These are phyloP conservation scores for Hypoxylon sp. DNA, from an alignment of 2,329 filamentous ascomycete genomes.

Conservation along the genomic window DNA sequence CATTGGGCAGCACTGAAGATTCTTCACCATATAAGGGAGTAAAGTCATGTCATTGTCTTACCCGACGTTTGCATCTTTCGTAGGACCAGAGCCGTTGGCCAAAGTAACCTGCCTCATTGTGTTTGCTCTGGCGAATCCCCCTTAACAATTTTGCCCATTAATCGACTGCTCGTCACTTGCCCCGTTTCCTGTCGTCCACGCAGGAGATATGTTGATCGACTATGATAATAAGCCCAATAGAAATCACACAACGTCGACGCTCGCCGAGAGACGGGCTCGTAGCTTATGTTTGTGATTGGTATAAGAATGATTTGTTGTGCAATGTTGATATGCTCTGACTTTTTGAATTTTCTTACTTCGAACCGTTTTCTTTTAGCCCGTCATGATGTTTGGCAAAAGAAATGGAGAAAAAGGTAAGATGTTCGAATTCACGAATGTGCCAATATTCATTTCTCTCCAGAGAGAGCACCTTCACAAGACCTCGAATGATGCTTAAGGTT, in stretches of 20 bases:
- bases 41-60: constrained; percentile 50
- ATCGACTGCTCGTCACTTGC: constrained; percentile 33
- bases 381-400: neutral
- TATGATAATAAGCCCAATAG: constrained; percentile 13
- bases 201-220: constrained; percentile 23
- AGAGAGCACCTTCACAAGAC: neutral
- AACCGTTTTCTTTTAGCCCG: neutral
- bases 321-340: constrained; percentile 3
- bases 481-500: constrained; percentile 12
- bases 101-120: constrained; percentile 44
- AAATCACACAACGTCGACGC: constrained; percentile 26
- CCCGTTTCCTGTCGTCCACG: constrained; percentile 29
- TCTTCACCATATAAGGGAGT: constrained; percentile 38
- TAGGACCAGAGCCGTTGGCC: constrained; percentile 49
- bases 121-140: constrained; percentile 46
- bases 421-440: neutral
- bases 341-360: neutral
- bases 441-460: neutral
- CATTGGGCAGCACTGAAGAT: constrained; percentile 32
- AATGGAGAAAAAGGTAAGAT: neutral
- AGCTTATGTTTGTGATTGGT: neutral
- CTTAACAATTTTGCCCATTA: constrained; percentile 18
- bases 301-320: constrained; percentile 2
- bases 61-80: constrained; percentile 51
- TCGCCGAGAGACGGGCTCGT: constrained; percentile 10